These are phyloP conservation scores for Colletotrichum graminicola DNA, from an alignment of 2,329 filamentous ascomycete species.

Conservation along the genomic window DNA sequence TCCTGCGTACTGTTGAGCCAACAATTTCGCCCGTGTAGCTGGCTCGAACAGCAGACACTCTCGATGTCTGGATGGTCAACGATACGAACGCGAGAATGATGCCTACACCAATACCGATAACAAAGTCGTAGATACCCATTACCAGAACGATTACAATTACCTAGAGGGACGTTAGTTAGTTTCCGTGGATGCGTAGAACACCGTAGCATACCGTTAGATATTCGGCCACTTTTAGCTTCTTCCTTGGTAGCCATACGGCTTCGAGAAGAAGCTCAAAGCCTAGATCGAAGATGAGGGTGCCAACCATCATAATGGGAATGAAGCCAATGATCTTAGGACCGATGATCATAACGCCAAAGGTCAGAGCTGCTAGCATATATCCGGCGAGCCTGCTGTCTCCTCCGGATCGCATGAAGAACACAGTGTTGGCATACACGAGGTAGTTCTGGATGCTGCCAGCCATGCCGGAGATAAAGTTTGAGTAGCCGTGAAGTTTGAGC, in stretches of 20 bases:
- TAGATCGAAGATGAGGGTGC: conserved; percentile 92
- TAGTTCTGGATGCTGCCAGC: conserved; percentile 96
- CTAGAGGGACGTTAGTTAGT: conserved; percentile 53
- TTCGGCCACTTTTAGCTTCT: conserved; percentile 87
- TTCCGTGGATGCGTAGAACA: too few species aligned
- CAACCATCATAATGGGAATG: conserved; percentile 97
- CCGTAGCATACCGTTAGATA: conserved; percentile 80
- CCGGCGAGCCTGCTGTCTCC: conserved; percentile 90
- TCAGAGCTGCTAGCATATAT: conserved; percentile 83
- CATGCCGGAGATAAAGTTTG: conserved; percentile 89
- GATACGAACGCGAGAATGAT: conserved; percentile 93
- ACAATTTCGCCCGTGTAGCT: conserved; percentile 92
- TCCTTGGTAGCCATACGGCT: conserved; percentile 88
- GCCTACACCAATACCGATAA: conserved; percentile 91
- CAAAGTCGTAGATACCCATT: conserved; percentile 98
- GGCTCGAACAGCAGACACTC: conserved; percentile 87
- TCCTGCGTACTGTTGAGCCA: conserved; percentile 91
- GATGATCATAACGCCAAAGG: conserved; percentile 83
- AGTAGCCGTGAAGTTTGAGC: conserved; percentile 90
- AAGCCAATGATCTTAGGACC: conserved; percentile 91
- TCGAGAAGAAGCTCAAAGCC: conserved; percentile 93
- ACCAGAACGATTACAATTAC: conserved; percentile 90
- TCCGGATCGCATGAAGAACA: conserved; percentile 95
- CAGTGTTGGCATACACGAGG: conserved; percentile 95
- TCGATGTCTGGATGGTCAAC: conserved; percentile 90